phyloP scores from a whole-genome alignment of 768 basidiomycete genomes.

The Lactifluus rugatus region DNA sequence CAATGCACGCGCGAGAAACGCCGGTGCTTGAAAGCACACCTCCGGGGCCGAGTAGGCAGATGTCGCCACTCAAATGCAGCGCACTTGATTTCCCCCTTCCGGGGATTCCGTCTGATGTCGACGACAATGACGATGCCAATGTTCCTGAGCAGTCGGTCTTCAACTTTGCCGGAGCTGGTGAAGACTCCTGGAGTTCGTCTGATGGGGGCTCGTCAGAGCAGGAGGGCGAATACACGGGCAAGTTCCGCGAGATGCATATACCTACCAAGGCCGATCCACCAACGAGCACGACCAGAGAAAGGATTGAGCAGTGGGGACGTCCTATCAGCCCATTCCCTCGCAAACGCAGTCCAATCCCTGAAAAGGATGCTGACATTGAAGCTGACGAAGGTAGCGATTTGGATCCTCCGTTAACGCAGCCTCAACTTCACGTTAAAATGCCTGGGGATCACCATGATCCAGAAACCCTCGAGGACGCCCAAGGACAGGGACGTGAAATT shows the following conservation, averaged over 20 bases:
- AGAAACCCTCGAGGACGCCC: conserved; percentile 4
- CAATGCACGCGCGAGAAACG: conserved; percentile 29
- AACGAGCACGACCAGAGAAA: conserved; percentile 40
- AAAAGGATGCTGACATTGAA: conserved; percentile 23
- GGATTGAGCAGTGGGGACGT: conserved; percentile 54
- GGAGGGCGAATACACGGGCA: conserved; percentile 60
- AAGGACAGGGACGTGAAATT: neutral
- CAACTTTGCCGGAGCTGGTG: conserved; percentile 17
- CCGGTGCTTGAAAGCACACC: conserved; percentile 30
- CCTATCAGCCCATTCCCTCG: conserved; percentile 60
- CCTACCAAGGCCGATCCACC: conserved; percentile 60
- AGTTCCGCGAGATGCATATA: conserved; percentile 44
- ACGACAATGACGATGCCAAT: conserved; percentile 18
- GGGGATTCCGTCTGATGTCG: conserved; percentile 14
- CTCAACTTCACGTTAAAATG: neutral
- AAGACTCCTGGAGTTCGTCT: conserved; percentile 17
- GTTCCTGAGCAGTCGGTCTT: conserved; percentile 19
- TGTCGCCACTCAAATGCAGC: conserved; percentile 13
- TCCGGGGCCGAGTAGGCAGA: neutral
- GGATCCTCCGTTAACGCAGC: neutral
- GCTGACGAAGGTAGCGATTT: conserved; percentile 17
- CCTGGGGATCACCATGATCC: neutral
- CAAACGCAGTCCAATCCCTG: conserved; percentile 20
- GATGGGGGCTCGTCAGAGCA: conserved; percentile 27
- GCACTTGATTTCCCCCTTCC: conserved; percentile 16